phyloP scores from a whole-genome alignment of 306 rosid genomes.

The Trifolium fragiferum region DNA sequence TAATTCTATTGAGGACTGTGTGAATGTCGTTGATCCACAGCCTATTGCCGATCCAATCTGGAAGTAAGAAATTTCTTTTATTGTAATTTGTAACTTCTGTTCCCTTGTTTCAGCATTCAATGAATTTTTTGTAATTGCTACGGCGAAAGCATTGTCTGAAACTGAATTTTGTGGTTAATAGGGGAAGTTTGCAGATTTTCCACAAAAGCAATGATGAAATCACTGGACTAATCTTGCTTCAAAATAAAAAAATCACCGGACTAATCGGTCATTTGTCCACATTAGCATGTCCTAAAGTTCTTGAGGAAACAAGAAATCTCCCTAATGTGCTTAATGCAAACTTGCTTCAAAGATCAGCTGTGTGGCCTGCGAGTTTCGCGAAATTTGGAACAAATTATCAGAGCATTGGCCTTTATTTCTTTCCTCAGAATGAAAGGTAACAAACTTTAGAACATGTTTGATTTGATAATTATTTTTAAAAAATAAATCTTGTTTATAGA shows the following conservation, averaged over 20 bases:
- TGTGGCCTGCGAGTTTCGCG: slow-evolving; percentile 77
- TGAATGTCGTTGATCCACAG: slow-evolving; percentile 41
- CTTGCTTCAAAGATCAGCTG: slow-evolving; percentile 49
- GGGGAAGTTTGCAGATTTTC: slow-evolving; percentile 60
- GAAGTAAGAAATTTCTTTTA: slow-evolving; percentile 54
- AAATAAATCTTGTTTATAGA: no score
- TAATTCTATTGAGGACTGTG: slow-evolving; percentile 26
- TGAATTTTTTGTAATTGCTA: slow-evolving; percentile 3
- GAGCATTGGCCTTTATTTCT: slow-evolving; percentile 72
- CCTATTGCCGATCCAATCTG: slow-evolving; percentile 74
- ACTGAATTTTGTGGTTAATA: slow-evolving; percentile 40
- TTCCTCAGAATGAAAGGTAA: slow-evolving; percentile 67
- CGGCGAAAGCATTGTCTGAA: slow-evolving; percentile 32
- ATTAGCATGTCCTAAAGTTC: no score
- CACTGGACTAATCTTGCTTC: slow-evolving; percentile 36
- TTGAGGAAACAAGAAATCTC: slow-evolving; percentile 3
- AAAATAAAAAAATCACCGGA: no score
- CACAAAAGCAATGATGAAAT: slow-evolving; percentile 28
- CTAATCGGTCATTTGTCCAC: no score
- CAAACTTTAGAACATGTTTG: slow-evolving; percentile 13
- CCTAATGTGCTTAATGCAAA: slow-evolving; percentile 52
- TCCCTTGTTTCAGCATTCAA: background rate
- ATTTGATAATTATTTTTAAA: background rate
- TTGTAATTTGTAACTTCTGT: background rate
- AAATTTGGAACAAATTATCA: slow-evolving; percentile 50